Evolutionary conservation across 306 rosid species (phyloP).

Genomic region (Luffa aegyptiaca): DNA sequence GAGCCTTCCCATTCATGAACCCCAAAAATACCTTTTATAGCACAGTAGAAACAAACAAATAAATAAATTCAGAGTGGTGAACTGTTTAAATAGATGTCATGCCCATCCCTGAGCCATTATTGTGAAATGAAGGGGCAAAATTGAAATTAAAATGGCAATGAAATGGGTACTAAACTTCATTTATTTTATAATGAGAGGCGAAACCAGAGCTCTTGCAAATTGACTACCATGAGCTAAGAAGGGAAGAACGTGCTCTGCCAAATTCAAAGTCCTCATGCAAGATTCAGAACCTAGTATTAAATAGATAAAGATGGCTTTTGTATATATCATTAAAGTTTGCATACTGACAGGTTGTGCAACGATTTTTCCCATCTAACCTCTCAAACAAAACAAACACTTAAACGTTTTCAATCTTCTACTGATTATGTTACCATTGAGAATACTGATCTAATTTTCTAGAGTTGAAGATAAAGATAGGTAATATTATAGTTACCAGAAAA

Average conservation of each 20-base stretch:
- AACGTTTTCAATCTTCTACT: not conserved
- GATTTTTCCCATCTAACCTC: not conserved
- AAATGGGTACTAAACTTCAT: not conserved
- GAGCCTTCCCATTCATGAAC: conserved; percentile 87
- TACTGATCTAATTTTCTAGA: not conserved
- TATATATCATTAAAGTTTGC: not conserved
- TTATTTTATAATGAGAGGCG: not conserved
- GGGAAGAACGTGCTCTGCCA: not conserved
- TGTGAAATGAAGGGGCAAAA: not conserved
- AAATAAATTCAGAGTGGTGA: not conserved
- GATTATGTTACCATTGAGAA: not conserved
- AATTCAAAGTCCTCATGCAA: not conserved
- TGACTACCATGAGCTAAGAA: not conserved
- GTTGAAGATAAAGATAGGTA: not conserved
- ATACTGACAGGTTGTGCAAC: not conserved
- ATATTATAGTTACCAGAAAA: not conserved
- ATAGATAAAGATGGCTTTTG: not conserved
- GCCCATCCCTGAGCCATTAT: not conserved
- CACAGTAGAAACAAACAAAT: conserved; percentile 13
- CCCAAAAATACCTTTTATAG: conserved; percentile 78
- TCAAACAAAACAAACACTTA: not conserved
- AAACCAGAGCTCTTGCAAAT: not conserved
- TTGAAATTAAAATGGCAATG: not conserved
- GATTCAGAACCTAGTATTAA: not conserved
- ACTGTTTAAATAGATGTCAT: not conserved